Conservation (phyloP, 139 green algal species). For the Tetradesmus obliquus region DNA sequence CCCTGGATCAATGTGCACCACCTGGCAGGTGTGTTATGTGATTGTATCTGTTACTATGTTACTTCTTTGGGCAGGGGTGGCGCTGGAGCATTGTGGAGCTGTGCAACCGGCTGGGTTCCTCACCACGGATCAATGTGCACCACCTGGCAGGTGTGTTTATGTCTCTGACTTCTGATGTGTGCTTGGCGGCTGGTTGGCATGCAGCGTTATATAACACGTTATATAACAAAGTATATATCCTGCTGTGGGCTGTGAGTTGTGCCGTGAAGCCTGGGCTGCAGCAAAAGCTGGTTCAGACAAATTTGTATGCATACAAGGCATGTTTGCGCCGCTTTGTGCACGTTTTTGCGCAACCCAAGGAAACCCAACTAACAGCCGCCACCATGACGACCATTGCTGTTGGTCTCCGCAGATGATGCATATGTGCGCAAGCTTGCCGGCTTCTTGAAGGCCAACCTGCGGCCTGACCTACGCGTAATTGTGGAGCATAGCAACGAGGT, state of each 20-base stretch:
- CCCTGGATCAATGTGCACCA: constrained; percentile 57
- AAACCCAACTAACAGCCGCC: too few species aligned
- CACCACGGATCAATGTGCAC: constrained; percentile 52
- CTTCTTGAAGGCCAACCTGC: constrained; percentile 39
- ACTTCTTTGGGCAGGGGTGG: constrained; percentile 28
- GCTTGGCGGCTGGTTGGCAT: too few species aligned
- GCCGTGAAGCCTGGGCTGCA: not conserved
- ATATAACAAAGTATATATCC: too few species aligned
- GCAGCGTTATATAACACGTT: too few species aligned
- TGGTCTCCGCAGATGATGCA: constrained; percentile 18
- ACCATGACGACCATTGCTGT: not conserved
- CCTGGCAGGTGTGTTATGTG: constrained; percentile 6
- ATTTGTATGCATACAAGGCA: too few species aligned
- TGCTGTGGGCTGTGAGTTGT: too few species aligned
- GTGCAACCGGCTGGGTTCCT: constrained; percentile 47
- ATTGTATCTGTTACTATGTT: too few species aligned
- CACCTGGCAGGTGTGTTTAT: constrained; percentile 46
- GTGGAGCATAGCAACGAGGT: constrained; percentile 59
- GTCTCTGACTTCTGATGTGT: too few species aligned
- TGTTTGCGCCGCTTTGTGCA: too few species aligned
- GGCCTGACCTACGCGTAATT: constrained; percentile 44
- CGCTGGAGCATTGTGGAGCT: constrained; percentile 50
- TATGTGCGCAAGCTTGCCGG: constrained; percentile 42
- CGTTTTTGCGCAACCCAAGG: too few species aligned
- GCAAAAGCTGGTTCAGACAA: too few species aligned